Evolutionary conservation across 2,329 filamentous ascomycete genomes (phyloP).

Genomic region (Aspergillus tamarii): DNA sequence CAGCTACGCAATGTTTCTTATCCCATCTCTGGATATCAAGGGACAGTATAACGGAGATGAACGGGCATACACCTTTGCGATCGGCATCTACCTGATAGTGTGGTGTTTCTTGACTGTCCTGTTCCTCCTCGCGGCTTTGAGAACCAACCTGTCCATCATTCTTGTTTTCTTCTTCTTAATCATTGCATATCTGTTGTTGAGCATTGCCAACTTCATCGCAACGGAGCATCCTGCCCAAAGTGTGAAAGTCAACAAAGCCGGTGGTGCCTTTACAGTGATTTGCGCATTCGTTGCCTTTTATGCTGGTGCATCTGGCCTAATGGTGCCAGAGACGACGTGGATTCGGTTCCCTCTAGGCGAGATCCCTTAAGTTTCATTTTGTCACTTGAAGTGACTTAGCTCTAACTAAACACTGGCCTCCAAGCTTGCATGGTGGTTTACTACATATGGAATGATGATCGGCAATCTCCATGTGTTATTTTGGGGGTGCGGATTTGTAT

Average conservation of each 20-base stretch:
- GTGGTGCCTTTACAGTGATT: constrained; percentile 44
- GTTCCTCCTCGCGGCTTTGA: constrained; percentile 59
- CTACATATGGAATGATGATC: too few relatives aligned
- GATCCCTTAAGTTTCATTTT: background rate
- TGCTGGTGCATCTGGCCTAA: constrained; percentile 45
- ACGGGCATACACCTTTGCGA: constrained; percentile 51
- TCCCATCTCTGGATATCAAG: constrained; percentile 56
- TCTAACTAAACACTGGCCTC: background rate
- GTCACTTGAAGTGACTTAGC: background rate
- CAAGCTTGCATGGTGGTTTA: too few relatives aligned
- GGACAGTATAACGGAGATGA: constrained; percentile 45
- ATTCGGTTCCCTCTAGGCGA: constrained; percentile 48
- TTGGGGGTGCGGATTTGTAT: too few relatives aligned
- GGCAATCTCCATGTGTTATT: too few relatives aligned
- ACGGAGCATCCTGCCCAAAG: constrained; percentile 43
- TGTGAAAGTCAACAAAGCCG: constrained; percentile 49
- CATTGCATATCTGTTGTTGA: constrained; percentile 62
- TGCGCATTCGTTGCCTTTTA: constrained; percentile 46
- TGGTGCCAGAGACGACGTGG: constrained; percentile 48
- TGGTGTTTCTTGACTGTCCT: constrained; percentile 64
- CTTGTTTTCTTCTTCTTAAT: constrained; percentile 61
- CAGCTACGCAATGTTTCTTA: constrained; percentile 61
- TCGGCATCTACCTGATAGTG: constrained; percentile 62
- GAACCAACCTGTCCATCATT: constrained; percentile 63
- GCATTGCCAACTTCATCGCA: constrained; percentile 55